Conservation (phyloP, 108 stramenopile species). For the Nitzschia inconspicua region DNA sequence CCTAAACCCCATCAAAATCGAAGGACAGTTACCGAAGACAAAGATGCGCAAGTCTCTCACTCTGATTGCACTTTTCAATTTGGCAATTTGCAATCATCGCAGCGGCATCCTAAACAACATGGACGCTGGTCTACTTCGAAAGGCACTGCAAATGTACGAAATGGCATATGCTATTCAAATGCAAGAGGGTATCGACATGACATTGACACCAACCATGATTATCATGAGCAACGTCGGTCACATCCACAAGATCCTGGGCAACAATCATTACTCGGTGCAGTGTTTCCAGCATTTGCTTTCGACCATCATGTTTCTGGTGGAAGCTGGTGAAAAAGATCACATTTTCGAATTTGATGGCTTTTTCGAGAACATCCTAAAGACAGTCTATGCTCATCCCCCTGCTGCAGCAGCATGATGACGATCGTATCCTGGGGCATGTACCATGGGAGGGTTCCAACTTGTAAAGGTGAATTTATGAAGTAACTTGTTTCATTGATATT, state of each 20-base stretch:
- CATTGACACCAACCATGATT: constrained; percentile 13
- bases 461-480: too few relatives aligned
- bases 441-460: too few relatives aligned
- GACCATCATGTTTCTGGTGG: neutral
- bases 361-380: constrained; percentile 1
- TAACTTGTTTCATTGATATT: too few relatives aligned
- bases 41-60: neutral
- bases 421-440: too few relatives aligned
- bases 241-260: constrained; percentile 9
- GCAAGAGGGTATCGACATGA: constrained; percentile 17
- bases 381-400: constrained; percentile 9
- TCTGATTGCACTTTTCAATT: constrained; percentile 9
- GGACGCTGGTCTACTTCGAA: constrained; percentile 2
- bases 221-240: constrained; percentile 21
- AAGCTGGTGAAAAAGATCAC: neutral
- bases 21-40: neutral
- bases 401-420: constrained; percentile 14
- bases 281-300: constrained; percentile 2
- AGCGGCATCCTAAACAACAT: neutral
- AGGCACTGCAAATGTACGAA: constrained; percentile 20
- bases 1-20: constrained; percentile 12
- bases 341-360: constrained; percentile 7
- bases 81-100: constrained; percentile 16
- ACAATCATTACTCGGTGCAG: too few relatives aligned
- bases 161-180: constrained; percentile 16